Evolutionary conservation across 2,329 filamentous ascomycete species (phyloP).

Genomic region (Sporothrix humicola): DNA sequence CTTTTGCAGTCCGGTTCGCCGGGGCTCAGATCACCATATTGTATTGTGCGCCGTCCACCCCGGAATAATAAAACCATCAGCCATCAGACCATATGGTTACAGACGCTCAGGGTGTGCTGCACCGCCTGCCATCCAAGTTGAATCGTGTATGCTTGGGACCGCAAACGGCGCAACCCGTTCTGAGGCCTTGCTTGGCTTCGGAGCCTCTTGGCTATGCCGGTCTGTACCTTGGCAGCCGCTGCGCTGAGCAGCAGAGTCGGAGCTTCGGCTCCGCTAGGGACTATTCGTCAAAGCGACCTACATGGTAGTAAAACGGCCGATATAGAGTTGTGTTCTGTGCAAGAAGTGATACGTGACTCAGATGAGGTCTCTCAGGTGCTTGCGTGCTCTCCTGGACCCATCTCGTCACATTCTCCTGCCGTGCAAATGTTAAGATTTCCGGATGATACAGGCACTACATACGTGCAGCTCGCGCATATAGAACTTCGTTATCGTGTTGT

Average conservation of each 20-base stretch:
- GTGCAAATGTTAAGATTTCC: too few relatives aligned
- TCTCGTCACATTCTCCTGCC: too few relatives aligned
- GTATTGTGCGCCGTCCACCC: conserved; percentile 62
- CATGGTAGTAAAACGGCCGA: too few relatives aligned
- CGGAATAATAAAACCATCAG: conserved; percentile 68
- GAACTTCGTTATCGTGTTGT: too few relatives aligned
- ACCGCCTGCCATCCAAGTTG: conserved; percentile 46
- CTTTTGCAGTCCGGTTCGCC: conserved; percentile 38
- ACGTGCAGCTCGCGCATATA: too few relatives aligned
- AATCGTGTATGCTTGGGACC: conserved; percentile 39
- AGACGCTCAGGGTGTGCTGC: conserved; percentile 59
- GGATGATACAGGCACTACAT: too few relatives aligned
- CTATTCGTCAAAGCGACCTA: conserved; percentile 38
- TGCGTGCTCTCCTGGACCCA: too few relatives aligned
- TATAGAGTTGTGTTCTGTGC: too few relatives aligned
- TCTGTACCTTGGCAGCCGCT: conserved; percentile 38
- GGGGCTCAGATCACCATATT: conserved; percentile 59
- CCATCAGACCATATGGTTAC: conserved; percentile 46
- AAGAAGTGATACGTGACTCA: too few relatives aligned
- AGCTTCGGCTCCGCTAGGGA: conserved; percentile 39
- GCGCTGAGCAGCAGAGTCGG: conserved; percentile 40
- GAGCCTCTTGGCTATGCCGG: conserved; percentile 36
- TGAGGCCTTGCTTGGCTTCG: conserved; percentile 33
- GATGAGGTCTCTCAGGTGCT: too few relatives aligned
- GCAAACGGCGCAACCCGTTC: conserved; percentile 37